Percentiles rank a stretch among this genome's conserved stretches.
phyloP scores from a whole-genome alignment of 208 protist genomes.

The Trypanosoma lewisi region DNA sequence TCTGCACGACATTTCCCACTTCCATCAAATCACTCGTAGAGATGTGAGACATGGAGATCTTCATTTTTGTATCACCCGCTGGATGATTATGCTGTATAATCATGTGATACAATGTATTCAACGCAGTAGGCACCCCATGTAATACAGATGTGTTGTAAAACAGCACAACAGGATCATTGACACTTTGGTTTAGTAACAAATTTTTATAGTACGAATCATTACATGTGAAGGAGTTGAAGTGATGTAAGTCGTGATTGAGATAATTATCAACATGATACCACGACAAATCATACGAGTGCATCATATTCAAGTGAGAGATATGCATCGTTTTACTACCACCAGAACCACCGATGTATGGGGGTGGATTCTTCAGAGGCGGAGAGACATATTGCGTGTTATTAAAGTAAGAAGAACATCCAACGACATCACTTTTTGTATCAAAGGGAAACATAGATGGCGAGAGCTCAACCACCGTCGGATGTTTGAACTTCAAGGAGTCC shows the following conservation, averaged over 20 bases:
- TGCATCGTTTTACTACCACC: neutral
- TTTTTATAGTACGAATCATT: conserved; percentile 1
- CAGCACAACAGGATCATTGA: conserved; percentile 17
- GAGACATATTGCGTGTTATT: neutral
- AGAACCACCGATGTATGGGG: too few relatives aligned
- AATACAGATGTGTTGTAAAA: conserved; percentile 57
- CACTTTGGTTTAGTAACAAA: conserved; percentile 13
- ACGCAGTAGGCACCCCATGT: conserved; percentile 30
- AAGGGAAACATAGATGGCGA: neutral
- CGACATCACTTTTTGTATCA: conserved; percentile 10
- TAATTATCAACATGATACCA: conserved; percentile 19
- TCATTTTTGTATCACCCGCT: neutral
- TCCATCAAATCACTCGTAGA: neutral
- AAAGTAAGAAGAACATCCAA: conserved; percentile 3
- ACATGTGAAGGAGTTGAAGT: conserved; percentile 9
- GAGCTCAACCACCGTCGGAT: neutral
- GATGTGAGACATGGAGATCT: neutral
- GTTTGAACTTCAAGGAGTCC: conserved; percentile 32
- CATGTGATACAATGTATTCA: neutral
- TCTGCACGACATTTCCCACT: conserved; percentile 27
- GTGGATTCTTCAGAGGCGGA: too few relatives aligned
- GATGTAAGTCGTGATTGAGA: neutral
- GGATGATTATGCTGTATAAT: neutral
- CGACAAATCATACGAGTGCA: conserved; percentile 13
- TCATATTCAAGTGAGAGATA: conserved; percentile 4